Percentiles rank a stretch among this genome's conserved stretches.
Evolutionary conservation across 2,329 filamentous ascomycete species (phyloP).

Genomic region (Trichoderma arundinaceum): DNA sequence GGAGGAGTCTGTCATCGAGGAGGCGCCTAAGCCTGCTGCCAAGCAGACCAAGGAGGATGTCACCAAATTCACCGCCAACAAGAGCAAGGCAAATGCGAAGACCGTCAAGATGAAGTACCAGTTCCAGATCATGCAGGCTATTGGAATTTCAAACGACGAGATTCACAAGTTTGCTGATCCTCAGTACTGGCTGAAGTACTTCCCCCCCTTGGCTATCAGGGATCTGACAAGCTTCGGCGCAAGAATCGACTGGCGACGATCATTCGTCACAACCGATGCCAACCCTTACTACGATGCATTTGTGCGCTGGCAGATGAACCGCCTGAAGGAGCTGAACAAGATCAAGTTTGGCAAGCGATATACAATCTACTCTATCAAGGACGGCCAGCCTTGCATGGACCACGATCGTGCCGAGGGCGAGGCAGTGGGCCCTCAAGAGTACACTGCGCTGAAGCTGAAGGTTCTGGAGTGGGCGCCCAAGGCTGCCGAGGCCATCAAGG

Average conservation of each 20-base stretch:
- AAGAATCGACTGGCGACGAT: slow-evolving; percentile 89
- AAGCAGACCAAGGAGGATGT: slow-evolving; percentile 78
- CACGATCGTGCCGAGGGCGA: slow-evolving; percentile 56
- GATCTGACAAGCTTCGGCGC: slow-evolving; percentile 85
- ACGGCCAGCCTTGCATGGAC: slow-evolving; percentile 55
- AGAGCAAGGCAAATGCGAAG: slow-evolving; percentile 90
- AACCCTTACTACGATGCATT: slow-evolving; percentile 98
- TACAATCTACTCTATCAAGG: slow-evolving; percentile 74
- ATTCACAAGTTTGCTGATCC: slow-evolving; percentile 93
- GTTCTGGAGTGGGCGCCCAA: slow-evolving; percentile 86
- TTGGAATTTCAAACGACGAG: slow-evolving; percentile 85
- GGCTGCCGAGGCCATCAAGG: slow-evolving; percentile 72
- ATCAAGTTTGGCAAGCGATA: slow-evolving; percentile 93
- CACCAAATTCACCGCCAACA: slow-evolving; percentile 90
- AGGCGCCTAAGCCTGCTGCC: slow-evolving; percentile 58
- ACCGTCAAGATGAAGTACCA: slow-evolving; percentile 93
- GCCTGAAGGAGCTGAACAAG: slow-evolving; percentile 85
- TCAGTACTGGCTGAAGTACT: slow-evolving; percentile 89
- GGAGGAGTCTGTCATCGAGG: slow-evolving; percentile 61
- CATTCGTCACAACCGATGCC: slow-evolving; percentile 92
- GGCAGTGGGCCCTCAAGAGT: slow-evolving; percentile 78
- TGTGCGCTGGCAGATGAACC: slow-evolving; percentile 96
- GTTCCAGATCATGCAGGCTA: slow-evolving; percentile 91
- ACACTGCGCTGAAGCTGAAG: slow-evolving; percentile 89
- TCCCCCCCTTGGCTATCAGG: slow-evolving; percentile 65